Percentiles rank a stretch among this genome's conserved stretches.
phyloP scores from a whole-genome alignment of 192 early-diverging fungal species.

The Gryganskiella cystojenkinii region DNA sequence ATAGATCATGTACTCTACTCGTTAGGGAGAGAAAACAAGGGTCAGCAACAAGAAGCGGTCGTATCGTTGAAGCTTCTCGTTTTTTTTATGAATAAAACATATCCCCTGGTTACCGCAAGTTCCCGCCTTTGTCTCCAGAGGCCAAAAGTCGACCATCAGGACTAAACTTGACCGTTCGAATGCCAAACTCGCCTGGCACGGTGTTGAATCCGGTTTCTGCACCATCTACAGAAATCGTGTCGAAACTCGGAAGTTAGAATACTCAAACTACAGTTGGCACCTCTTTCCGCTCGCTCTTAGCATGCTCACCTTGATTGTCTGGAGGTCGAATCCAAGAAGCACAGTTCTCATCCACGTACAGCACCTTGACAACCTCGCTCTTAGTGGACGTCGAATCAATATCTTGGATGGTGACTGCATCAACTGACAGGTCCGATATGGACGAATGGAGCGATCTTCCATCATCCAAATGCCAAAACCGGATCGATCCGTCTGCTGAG shows the following conservation, averaged over 20 bases:
- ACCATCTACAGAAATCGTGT: constrained; percentile 33
- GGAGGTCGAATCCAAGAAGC: constrained; percentile 36
- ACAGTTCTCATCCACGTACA: constrained; percentile 50
- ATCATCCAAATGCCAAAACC: constrained; percentile 81
- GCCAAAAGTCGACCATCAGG: constrained; percentile 73
- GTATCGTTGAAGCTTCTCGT: background rate
- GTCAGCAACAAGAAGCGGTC: too few species aligned
- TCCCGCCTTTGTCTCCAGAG: constrained; percentile 78
- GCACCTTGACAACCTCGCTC: constrained; percentile 37
- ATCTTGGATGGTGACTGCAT: background rate
- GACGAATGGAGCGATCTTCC: constrained; percentile 3
- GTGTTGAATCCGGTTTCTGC: constrained; percentile 43
- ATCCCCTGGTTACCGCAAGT: constrained; percentile 58
- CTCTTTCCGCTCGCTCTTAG: constrained; percentile 3
- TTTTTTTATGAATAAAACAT: background rate
- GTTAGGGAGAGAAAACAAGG: background rate
- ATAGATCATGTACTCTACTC: constrained; percentile 69
- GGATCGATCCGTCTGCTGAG: constrained; percentile 80
- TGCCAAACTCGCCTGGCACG: constrained; percentile 64
- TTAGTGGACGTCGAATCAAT: background rate
- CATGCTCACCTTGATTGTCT: constrained; percentile 13
- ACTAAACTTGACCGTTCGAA: constrained; percentile 74
- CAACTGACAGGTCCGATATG: background rate
- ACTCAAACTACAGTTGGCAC: constrained; percentile 9
- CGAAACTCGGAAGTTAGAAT: too few species aligned